A percentile compares a stretch with the other conserved stretches of the same genome.
These are phyloP conservation scores for Daedalea quercina DNA, from an alignment of 768 basidiomycete genomes.

Conservation along the genomic window DNA sequence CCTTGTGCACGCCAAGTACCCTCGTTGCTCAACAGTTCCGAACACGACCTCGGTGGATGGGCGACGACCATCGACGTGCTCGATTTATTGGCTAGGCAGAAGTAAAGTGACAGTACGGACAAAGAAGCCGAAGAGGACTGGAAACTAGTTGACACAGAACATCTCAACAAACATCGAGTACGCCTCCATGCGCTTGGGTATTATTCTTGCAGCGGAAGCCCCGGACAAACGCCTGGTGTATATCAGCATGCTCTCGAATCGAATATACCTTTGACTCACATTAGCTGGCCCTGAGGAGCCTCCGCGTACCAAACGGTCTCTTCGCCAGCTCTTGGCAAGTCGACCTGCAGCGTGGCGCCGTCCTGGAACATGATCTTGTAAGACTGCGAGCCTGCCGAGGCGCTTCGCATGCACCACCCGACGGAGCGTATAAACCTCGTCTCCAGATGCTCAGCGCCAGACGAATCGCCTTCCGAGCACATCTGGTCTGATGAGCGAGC, in stretches of 20 bases:
- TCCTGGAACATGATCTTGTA: constrained; percentile 12
- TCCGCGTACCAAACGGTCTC: neutral
- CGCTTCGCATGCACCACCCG: constrained; percentile 10
- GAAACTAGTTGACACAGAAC: neutral
- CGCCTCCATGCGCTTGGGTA: constrained; percentile 5
- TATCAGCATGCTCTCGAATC: neutral
- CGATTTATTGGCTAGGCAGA: too few relatives aligned
- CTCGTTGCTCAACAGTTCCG: too few relatives aligned
- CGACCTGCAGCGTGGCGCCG: constrained; percentile 7
- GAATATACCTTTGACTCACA: neutral
- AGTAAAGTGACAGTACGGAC: too few relatives aligned
- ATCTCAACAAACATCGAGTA: neutral
- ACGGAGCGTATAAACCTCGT: constrained; percentile 7
- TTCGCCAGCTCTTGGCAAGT: neutral
- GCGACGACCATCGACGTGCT: too few relatives aligned
- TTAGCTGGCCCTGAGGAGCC: neutral
- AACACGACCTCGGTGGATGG: too few relatives aligned
- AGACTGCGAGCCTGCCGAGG: neutral
- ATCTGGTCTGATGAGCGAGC: too few relatives aligned
- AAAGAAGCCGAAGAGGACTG: too few relatives aligned
- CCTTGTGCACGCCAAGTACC: too few relatives aligned
- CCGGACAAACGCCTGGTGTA: neutral
- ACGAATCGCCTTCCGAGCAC: too few relatives aligned
- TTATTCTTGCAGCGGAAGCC: neutral
- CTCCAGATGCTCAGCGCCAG: neutral